Evolutionary conservation across 306 rosid species (phyloP).

Genomic region (Leucaena leucocephala): DNA sequence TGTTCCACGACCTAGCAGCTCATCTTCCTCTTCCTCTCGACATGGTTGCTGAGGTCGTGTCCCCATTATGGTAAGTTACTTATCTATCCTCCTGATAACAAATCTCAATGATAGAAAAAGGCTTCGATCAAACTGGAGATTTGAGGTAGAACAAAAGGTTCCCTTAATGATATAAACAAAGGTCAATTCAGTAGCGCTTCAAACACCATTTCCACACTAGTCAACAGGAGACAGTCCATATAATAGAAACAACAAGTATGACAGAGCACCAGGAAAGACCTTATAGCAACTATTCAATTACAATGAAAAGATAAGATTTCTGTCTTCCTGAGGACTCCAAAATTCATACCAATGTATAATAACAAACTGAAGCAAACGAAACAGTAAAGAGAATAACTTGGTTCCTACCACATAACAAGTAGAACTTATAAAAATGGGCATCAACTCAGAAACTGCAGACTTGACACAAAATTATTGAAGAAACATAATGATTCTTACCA

Average conservation of each 20-base stretch:
- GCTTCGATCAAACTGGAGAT: slow-evolving; percentile 10
- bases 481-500: background rate
- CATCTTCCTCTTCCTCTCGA: slow-evolving; percentile 75
- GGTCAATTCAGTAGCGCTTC: slow-evolving; percentile 12
- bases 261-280: background rate
- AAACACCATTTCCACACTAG: background rate
- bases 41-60: slow-evolving; percentile 58
- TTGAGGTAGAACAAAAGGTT: background rate
- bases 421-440: background rate
- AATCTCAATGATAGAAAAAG: slow-evolving; percentile 13
- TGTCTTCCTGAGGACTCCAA: background rate
- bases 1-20: slow-evolving; percentile 50
- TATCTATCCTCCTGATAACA: background rate
- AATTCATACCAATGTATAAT: background rate
- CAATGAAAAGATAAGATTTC: background rate
- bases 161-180: slow-evolving; percentile 14
- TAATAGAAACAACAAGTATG: background rate
- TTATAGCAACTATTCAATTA: background rate
- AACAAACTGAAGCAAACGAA: background rate
- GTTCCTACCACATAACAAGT: slow-evolving; percentile 3
- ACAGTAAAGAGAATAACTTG: background rate
- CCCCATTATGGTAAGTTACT: slow-evolving; percentile 57
- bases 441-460: background rate
- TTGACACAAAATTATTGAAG: background rate
- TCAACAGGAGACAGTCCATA: background rate